Percentiles rank a stretch among this genome's conserved stretches.
These are phyloP conservation scores for Pterulicium gracile DNA, from an alignment of 1,284 basidiomycete genomes.

Conservation along the genomic window DNA sequence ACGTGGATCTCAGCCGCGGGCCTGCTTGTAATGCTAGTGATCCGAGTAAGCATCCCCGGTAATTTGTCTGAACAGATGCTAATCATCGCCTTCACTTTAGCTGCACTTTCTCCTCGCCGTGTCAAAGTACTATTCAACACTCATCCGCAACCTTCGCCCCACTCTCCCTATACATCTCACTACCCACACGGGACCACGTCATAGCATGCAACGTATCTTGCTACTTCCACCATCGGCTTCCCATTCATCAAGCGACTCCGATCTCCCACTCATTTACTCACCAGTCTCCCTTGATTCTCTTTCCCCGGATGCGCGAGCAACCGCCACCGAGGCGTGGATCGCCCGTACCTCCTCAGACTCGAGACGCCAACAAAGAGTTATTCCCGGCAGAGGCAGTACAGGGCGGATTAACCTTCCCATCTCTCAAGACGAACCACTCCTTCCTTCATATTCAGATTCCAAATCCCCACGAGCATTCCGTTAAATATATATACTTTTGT, in stretches of 20 bases:
- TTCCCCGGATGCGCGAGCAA: conserved; percentile 40
- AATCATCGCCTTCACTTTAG: conserved; percentile 22
- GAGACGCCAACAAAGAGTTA: conserved; percentile 11
- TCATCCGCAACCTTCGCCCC: conserved; percentile 27
- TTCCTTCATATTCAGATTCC: conserved; percentile 20
- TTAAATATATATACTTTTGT: neutral
- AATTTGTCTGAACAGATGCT: conserved; percentile 6
- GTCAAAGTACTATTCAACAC: conserved; percentile 48
- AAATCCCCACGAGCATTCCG: neutral
- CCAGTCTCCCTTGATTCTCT: conserved; percentile 48
- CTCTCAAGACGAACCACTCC: conserved; percentile 29
- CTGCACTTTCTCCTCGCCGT: conserved; percentile 64
- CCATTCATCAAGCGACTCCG: conserved; percentile 13
- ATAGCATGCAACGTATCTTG: conserved; percentile 41
- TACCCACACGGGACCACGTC: conserved; percentile 19
- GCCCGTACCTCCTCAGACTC: conserved; percentile 11
- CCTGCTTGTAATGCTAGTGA: conserved; percentile 49
- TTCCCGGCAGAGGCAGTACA: conserved; percentile 17
- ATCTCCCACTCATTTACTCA: conserved; percentile 48
- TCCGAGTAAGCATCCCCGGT: conserved; percentile 38
- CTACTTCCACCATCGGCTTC: conserved; percentile 32
- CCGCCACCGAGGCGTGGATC: conserved; percentile 60
- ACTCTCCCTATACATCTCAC: conserved; percentile 17
- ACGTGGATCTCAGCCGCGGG: conserved; percentile 44
- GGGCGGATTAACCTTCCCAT: conserved; percentile 36